Evolutionary conservation across 2,329 filamentous ascomycete genomes (phyloP).

Genomic region (Fusarium sp.): DNA sequence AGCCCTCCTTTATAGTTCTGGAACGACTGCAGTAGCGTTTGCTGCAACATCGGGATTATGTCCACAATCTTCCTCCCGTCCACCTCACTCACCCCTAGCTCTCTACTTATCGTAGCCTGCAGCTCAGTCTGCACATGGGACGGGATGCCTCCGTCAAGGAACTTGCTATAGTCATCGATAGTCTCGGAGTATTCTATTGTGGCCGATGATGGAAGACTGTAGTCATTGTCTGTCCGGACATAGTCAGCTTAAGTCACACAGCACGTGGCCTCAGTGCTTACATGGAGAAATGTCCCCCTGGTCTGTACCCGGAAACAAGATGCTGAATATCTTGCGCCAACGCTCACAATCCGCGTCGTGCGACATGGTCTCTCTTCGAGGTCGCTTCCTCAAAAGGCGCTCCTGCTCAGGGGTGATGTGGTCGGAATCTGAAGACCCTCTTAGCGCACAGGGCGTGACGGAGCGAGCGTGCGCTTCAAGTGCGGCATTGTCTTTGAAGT

Average conservation of each 20-base stretch:
- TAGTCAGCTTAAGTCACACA: background rate
- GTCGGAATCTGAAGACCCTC: background rate
- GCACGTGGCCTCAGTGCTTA: background rate
- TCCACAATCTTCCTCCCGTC: background rate
- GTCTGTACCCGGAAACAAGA: background rate
- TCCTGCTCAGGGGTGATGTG: background rate
- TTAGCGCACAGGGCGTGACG: background rate
- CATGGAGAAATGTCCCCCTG: background rate
- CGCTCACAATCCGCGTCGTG: background rate
- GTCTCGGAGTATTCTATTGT: background rate
- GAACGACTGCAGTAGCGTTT: background rate
- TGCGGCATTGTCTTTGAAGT: background rate
- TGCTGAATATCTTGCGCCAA: background rate
- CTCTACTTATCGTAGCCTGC: background rate
- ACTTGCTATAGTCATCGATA: background rate
- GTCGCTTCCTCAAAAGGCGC: background rate
- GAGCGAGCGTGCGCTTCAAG: background rate
- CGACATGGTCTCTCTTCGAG: background rate
- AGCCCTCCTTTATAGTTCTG: background rate
- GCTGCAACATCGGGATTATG: background rate
- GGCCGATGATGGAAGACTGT: background rate
- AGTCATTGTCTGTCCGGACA: background rate
- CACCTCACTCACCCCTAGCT: background rate
- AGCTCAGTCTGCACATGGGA: background rate
- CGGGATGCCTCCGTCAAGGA: background rate